Conservation (phyloP, 495 filamentous ascomycete genomes). For the Poronia punctata region DNA sequence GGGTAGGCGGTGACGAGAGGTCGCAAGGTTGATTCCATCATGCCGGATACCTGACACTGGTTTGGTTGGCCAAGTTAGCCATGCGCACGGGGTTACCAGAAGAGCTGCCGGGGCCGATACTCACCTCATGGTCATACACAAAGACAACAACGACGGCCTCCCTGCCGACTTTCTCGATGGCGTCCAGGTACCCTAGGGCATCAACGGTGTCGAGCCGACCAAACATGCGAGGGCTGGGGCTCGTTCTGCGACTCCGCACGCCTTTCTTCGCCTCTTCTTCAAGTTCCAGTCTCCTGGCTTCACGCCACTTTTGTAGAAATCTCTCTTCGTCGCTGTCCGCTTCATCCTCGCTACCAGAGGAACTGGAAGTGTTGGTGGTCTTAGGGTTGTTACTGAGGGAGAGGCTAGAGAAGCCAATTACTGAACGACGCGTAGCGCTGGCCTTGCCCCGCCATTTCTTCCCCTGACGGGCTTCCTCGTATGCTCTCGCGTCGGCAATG, state of each 20-base stretch:
- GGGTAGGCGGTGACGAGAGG: conserved; percentile 63
- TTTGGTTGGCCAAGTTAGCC: conserved; percentile 7
- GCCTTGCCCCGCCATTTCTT: conserved; percentile 49
- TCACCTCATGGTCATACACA: conserved; percentile 84
- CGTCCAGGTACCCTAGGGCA: conserved; percentile 85
- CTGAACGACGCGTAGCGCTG: conserved; percentile 36
- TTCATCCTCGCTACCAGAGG: conserved; percentile 47
- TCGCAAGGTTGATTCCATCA: conserved; percentile 69
- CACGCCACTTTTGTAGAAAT: conserved; percentile 79
- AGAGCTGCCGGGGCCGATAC: conserved; percentile 25
- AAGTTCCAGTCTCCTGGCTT: conserved; percentile 69
- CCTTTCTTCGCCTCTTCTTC: conserved; percentile 40
- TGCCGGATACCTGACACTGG: conserved; percentile 67
- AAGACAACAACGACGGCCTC: conserved; percentile 91
- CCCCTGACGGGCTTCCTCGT: conserved; percentile 70
- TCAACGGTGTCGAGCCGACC: conserved; percentile 79
- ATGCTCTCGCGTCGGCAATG: conserved; percentile 89
- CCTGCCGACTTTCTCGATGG: conserved; percentile 76
- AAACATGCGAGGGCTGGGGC: conserved; percentile 67
- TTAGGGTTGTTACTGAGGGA: conserved; percentile 6
- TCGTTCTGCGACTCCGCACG: conserved; percentile 51
- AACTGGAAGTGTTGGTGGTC: conserved; percentile 11
- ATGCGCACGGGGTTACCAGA: no score
- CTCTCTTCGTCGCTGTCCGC: conserved; percentile 64
- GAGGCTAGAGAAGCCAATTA: conserved; percentile 37